These are phyloP conservation scores for Eragrostis nindensis DNA, from an alignment of 176 grass and related monocot genomes.

Conservation along the genomic window DNA sequence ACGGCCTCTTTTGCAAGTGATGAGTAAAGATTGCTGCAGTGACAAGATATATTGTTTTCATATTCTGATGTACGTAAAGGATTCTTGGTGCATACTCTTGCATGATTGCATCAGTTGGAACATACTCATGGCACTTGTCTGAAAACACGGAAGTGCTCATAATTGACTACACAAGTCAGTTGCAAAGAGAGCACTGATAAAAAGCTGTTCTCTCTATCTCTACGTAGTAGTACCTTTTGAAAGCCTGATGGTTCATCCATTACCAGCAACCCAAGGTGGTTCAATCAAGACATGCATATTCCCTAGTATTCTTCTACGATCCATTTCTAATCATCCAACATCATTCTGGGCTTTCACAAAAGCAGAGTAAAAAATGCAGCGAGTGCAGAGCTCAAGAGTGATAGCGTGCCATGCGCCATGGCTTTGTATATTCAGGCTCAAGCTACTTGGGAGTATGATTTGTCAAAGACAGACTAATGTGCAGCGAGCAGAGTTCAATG, in stretches of 20 bases:
- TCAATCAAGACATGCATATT: conserved; percentile 21
- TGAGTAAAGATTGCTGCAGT: background rate
- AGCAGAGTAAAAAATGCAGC: background rate
- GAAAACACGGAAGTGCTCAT: conserved; percentile 45
- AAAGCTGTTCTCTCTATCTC: conserved; percentile 39
- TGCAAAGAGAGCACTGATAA: background rate
- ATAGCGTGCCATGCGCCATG: conserved; percentile 27
- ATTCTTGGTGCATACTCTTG: conserved; percentile 35
- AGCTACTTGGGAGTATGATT: conserved; percentile 14
- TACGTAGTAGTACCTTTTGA: background rate
- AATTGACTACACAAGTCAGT: conserved; percentile 17
- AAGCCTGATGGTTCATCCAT: background rate
- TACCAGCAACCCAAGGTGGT: conserved; percentile 16
- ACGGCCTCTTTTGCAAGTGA: background rate
- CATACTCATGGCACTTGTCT: conserved; percentile 46
- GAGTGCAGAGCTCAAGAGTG: conserved; percentile 38
- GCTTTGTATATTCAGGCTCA: conserved; percentile 28
- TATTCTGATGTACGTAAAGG: background rate
- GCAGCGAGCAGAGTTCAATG: background rate
- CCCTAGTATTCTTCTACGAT: conserved; percentile 37
- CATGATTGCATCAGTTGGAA: background rate
- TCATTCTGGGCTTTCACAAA: conserved; percentile 48
- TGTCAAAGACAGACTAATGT: background rate
- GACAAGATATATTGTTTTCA: background rate
- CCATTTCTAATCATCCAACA: conserved; percentile 56